phyloP scores from a whole-genome alignment of 2,329 filamentous ascomycete genomes.

The Trichocomaceae sp. region DNA sequence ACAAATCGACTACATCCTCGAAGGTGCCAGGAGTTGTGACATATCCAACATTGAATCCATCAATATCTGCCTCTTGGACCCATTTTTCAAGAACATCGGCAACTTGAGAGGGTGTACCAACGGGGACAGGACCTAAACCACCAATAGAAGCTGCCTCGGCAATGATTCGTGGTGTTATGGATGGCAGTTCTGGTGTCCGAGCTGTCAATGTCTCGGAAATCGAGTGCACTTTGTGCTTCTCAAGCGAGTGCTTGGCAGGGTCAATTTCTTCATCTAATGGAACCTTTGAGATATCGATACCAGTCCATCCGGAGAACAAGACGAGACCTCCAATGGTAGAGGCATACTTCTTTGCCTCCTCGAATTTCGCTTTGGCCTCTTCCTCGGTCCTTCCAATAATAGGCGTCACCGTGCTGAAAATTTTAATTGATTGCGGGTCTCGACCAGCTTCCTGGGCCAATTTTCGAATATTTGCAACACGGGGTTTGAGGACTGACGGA shows the following conservation, averaged over 20 bases:
- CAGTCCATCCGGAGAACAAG: conserved; percentile 53
- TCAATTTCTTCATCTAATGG: conserved; percentile 53
- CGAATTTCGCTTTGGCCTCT: conserved; percentile 49
- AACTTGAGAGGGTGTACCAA: conserved; percentile 42
- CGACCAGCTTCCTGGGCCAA: conserved; percentile 47
- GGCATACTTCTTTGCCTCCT: conserved; percentile 47
- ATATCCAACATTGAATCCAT: conserved; percentile 41
- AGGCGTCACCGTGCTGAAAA: conserved; percentile 48
- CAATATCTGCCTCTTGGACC: conserved; percentile 38
- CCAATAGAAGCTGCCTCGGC: conserved; percentile 45
- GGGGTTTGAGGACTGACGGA: conserved; percentile 43
- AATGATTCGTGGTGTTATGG: conserved; percentile 42
- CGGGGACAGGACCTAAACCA: conserved; percentile 43
- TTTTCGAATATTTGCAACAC: conserved; percentile 48
- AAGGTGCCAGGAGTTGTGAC: conserved; percentile 48
- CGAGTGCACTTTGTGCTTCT: conserved; percentile 48
- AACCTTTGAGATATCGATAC: conserved; percentile 54
- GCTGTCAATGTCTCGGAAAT: conserved; percentile 46
- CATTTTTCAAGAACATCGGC: conserved; percentile 45
- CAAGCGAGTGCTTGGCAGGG: conserved; percentile 47
- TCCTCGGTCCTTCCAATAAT: conserved; percentile 47
- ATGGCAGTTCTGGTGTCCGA: conserved; percentile 43
- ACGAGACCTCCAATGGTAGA: conserved; percentile 50
- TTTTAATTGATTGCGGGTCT: conserved; percentile 52
- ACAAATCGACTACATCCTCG: conserved; percentile 47